Evolutionary conservation across 176 grass and related monocot genomes (phyloP).

Genomic region (Oryza punctata): DNA sequence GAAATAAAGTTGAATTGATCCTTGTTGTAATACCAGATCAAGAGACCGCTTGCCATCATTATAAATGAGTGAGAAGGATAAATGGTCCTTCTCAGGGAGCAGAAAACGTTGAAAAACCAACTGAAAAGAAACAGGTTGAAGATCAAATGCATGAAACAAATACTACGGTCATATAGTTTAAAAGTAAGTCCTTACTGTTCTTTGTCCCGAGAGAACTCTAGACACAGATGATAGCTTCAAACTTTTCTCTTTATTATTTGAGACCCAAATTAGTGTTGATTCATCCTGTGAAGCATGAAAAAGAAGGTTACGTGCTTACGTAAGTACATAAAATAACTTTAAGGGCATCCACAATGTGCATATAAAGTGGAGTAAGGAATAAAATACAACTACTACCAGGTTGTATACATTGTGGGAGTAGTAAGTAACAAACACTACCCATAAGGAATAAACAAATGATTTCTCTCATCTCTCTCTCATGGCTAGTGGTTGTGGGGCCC

Average conservation of each 20-base stretch:
- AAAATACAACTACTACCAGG: too few relatives aligned
- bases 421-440: too few relatives aligned
- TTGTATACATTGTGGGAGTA: too few relatives aligned
- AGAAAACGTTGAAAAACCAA: conserved; percentile 92
- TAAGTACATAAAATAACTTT: not conserved
- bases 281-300: conserved; percentile 55
- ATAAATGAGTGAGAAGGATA: conserved; percentile 97
- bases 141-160: conserved; percentile 17
- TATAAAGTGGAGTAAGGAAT: too few relatives aligned
- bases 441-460: too few relatives aligned
- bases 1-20: conserved; percentile 7
- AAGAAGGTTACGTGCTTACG: not conserved
- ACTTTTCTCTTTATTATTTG: conserved; percentile 73
- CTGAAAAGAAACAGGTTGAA: conserved; percentile 51
- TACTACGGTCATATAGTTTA: not conserved
- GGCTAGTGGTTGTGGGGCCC: too few relatives aligned
- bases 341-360: too few relatives aligned
- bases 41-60: conserved; percentile 83
- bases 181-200: conserved; percentile 61
- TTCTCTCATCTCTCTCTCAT: too few relatives aligned
- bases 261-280: conserved; percentile 92
- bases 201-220: conserved; percentile 83
- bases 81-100: conserved; percentile 85
- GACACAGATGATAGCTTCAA: conserved; percentile 88
- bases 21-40: conserved; percentile 66